Percentiles rank a stretch among this genome's conserved stretches.
Evolutionary conservation across 257 asterid species (phyloP).

Genomic region (Cruciata laevipes): DNA sequence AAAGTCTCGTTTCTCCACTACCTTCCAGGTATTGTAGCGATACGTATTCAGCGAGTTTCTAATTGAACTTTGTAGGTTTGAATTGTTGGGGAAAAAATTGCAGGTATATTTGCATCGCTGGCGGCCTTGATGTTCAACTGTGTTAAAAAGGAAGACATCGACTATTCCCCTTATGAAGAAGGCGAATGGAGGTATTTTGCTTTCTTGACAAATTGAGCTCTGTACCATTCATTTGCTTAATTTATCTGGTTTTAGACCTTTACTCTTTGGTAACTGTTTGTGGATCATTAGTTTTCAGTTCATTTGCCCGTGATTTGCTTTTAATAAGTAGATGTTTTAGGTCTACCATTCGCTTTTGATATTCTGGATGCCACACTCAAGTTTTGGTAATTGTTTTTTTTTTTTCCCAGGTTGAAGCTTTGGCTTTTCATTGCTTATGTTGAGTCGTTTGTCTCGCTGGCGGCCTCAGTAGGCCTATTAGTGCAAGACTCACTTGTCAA

Average conservation of each 20-base stretch:
- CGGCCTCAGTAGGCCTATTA: slow-evolving; percentile 96
- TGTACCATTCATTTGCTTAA: neutral
- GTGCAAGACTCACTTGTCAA: slow-evolving; percentile 76
- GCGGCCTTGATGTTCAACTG: slow-evolving; percentile 96
- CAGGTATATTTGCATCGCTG: slow-evolving; percentile 90
- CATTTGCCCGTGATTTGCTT: neutral
- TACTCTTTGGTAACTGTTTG: neutral
- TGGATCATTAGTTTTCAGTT: neutral
- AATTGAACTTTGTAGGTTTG: neutral
- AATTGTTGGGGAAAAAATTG: neutral
- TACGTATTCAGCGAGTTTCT: neutral
- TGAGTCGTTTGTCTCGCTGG: slow-evolving; percentile 86
- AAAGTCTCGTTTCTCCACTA: slow-evolving; percentile 76
- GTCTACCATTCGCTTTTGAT: neutral
- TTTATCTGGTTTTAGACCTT: neutral
- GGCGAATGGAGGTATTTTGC: slow-evolving; percentile 81
- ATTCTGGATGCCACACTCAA: neutral
- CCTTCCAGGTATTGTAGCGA: slow-evolving; percentile 60
- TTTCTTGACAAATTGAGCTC: neutral
- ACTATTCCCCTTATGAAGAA: slow-evolving; percentile 91
- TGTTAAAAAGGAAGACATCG: slow-evolving; percentile 86
- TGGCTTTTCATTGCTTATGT: slow-evolving; percentile 98
- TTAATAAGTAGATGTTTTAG: neutral
- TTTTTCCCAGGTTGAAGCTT: slow-evolving; percentile 66
- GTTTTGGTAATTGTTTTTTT: neutral